phyloP scores from a whole-genome alignment of 2,329 filamentous ascomycete species.

The Thelonectria discophora region DNA sequence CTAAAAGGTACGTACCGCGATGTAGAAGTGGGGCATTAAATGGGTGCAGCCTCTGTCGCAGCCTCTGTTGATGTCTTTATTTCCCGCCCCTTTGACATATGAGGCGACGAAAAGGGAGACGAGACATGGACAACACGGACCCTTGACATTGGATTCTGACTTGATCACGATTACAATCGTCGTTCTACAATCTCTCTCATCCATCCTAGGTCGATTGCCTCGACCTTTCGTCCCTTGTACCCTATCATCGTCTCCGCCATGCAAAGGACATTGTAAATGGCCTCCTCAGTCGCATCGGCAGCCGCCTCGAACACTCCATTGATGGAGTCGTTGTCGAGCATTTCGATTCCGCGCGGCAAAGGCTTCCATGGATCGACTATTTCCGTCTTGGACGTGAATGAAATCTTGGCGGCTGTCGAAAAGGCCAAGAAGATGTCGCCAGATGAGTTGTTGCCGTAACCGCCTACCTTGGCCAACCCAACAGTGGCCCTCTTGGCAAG shows the following conservation, averaged over 20 bases:
- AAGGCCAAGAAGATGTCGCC: slow-evolving; percentile 75
- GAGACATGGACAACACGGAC: slow-evolving; percentile 4
- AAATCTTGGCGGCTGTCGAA: slow-evolving; percentile 65
- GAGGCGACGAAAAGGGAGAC: slow-evolving; percentile 14
- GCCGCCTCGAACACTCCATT: slow-evolving; percentile 69
- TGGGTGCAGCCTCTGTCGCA: not conserved
- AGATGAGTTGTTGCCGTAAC: slow-evolving; percentile 68
- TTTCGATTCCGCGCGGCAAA: slow-evolving; percentile 18
- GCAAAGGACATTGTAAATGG: slow-evolving; percentile 70
- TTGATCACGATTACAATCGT: slow-evolving; percentile 17
- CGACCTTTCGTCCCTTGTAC: slow-evolving; percentile 57
- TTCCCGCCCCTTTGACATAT: slow-evolving; percentile 24
- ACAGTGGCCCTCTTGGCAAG: slow-evolving; percentile 69
- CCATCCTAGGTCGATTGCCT: slow-evolving; percentile 58
- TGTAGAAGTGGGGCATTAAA: slow-evolving; percentile 16
- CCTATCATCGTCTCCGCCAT: slow-evolving; percentile 68
- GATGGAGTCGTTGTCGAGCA: slow-evolving; percentile 65
- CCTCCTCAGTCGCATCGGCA: slow-evolving; percentile 71
- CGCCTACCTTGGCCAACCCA: slow-evolving; percentile 67
- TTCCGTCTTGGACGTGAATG: slow-evolving; percentile 41
- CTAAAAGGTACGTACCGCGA: slow-evolving; percentile 7
- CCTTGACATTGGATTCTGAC: not conserved
- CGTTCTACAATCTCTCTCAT: slow-evolving; percentile 57
- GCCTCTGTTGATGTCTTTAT: not conserved
- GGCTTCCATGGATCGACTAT: slow-evolving; percentile 53